phyloP scores from a whole-genome alignment of 495 filamentous ascomycete species.

The Aspergillus ellipticus region DNA sequence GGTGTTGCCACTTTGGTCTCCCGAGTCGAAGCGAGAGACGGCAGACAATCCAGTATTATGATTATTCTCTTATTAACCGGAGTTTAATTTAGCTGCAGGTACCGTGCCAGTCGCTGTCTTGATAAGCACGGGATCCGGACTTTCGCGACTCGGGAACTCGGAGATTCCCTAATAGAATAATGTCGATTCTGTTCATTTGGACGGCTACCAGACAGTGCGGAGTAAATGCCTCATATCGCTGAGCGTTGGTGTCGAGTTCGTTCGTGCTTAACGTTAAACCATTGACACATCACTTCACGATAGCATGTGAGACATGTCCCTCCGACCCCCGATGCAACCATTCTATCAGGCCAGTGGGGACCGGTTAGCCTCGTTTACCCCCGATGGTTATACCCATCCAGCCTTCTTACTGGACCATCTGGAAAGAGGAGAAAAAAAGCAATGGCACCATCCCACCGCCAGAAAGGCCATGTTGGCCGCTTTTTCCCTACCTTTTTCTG shows the following conservation, averaged over 20 bases:
- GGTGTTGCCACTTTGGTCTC: neutral
- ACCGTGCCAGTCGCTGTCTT: neutral
- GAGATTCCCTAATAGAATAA: neutral
- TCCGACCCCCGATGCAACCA: slow-evolving; percentile 11
- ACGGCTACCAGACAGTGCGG: neutral
- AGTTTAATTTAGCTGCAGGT: neutral
- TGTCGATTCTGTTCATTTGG: neutral
- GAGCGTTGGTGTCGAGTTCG: neutral
- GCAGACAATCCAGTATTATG: neutral
- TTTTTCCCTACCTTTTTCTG: neutral
- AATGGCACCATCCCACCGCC: neutral
- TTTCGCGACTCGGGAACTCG: neutral
- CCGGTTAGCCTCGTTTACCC: neutral
- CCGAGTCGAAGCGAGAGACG: neutral
- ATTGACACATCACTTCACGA: slow-evolving; percentile 5
- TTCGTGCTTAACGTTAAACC: neutral
- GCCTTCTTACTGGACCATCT: slow-evolving; percentile 5
- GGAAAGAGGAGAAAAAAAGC: neutral
- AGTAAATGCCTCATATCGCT: slow-evolving; percentile 2
- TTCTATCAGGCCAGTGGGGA: slow-evolving; percentile 11
- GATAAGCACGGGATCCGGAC: neutral
- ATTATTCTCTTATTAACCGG: neutral
- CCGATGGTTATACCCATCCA: neutral
- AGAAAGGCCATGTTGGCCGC: neutral
- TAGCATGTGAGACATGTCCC: slow-evolving; percentile 15